Base-by-base conservation (phyloP, 2,329 filamentous ascomycete species). In the Fragosphaeria purpurea region DNA sequence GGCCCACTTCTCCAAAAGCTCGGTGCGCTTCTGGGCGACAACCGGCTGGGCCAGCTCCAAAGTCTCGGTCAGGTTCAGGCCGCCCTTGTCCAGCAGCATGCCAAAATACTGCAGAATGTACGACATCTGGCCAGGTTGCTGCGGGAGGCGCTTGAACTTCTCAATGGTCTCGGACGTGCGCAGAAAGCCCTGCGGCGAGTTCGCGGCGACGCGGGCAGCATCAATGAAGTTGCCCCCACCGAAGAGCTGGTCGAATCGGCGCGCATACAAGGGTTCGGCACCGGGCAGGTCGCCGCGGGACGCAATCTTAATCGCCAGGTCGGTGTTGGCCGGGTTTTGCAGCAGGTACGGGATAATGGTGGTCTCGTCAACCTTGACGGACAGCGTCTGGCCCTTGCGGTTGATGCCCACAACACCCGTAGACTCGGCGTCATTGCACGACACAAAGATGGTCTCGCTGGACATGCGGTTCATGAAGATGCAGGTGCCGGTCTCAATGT, bases 391-490 rank as follows among this genome's bases (percentile, higher is more conserved):
- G 56, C 93, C 94, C 74, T 95, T 95, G 63, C 94, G 85, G 73
- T 98, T 98, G 65, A 98, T 91, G 60, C 88, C 89, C 48, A 98
- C 79, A 56, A 98, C 85, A 60, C 94, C 94, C 44, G 85, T 81
- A 13, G 88, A 94, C 30, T 89, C 83, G 50, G 79, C 78, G 65
- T 98, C 93, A 38, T 83, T 73, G 44, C 88, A 85, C 22, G 90
- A 96, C 32, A 91, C 94, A 73, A 98, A 98, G 66, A 98, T 97
- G 32, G 93, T 98, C 66, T 98, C 93, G 74, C 89, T 95, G 37
- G 93, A 98, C 63, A 98, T 98, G 61, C 94, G 86, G 77, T 98
- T 98, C 89, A 98, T 94, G 79, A 96, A 98, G 65, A 98, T 93
- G 66, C 88, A 94, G 10, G 86, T 86, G 52, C 88, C 94, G 7